These are phyloP conservation scores for Alternaria sp. DNA, from an alignment of 2,329 filamentous ascomycete genomes.

Conservation along the genomic window DNA sequence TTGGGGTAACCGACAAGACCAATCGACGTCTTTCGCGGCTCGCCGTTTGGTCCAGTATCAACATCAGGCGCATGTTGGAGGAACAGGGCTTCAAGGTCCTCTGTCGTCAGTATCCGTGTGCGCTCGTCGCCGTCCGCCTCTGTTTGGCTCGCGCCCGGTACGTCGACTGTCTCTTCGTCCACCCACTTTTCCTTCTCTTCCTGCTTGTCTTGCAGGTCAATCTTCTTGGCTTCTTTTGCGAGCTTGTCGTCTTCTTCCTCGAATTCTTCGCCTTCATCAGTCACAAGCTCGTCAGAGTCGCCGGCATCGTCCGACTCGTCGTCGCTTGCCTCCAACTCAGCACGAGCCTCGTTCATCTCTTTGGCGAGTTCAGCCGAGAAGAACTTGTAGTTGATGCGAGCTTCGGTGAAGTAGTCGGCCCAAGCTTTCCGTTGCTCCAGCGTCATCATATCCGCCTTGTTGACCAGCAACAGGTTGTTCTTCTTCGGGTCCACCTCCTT, in stretches of 20 bases:
- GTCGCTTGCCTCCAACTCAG: slow-evolving; percentile 60
- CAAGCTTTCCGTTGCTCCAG: slow-evolving; percentile 78
- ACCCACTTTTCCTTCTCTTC: slow-evolving; percentile 51
- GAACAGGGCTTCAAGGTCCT: slow-evolving; percentile 91
- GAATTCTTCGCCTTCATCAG: slow-evolving; percentile 54
- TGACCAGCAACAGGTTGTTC: slow-evolving; percentile 89
- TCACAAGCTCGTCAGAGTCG: slow-evolving; percentile 39
- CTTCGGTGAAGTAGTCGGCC: slow-evolving; percentile 83
- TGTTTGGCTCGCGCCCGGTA: slow-evolving; percentile 43
- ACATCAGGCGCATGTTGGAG: slow-evolving; percentile 73
- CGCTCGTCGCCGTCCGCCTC: slow-evolving; percentile 51
- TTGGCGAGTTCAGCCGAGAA: slow-evolving; percentile 95
- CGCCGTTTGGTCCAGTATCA: slow-evolving; percentile 54
- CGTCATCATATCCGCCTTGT: slow-evolving; percentile 99
- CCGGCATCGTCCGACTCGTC: slow-evolving; percentile 24
- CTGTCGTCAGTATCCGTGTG: slow-evolving; percentile 83
- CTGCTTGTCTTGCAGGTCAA: slow-evolving; percentile 53
- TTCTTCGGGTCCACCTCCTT: slow-evolving; percentile 89
- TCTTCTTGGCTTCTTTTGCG: slow-evolving; percentile 53
- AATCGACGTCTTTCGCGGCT: slow-evolving; percentile 77
- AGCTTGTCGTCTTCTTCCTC: slow-evolving; percentile 58
- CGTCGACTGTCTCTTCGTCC: slow-evolving; percentile 48
- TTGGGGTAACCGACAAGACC: slow-evolving; percentile 98
- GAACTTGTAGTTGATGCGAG: slow-evolving; percentile 88
- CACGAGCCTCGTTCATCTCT: slow-evolving; percentile 78